Percentiles rank a stretch among this genome's conserved stretches.
phyloP scores from a whole-genome alignment of 768 basidiomycete species.

The Leccinum imitatum region DNA sequence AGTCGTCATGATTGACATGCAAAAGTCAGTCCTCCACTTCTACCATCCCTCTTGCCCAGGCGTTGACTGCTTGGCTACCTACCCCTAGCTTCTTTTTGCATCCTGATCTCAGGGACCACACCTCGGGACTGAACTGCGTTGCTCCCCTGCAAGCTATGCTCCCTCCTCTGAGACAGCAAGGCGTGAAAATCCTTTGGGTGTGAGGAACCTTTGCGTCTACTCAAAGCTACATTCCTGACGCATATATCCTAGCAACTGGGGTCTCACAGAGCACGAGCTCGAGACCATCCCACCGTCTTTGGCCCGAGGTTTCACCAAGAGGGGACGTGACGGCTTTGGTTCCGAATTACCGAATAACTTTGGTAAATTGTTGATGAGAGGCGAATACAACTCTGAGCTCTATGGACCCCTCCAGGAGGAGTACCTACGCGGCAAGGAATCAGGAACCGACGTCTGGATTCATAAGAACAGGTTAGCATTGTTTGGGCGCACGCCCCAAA shows the following conservation, averaged over 20 bases:
- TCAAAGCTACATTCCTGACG: neutral
- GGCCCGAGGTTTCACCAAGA: slow-evolving; percentile 52
- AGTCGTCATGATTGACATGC: slow-evolving; percentile 71
- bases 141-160: slow-evolving; percentile 51
- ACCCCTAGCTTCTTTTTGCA: slow-evolving; percentile 61
- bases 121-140: slow-evolving; percentile 57
- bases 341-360: slow-evolving; percentile 51
- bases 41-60: neutral
- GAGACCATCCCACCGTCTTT: slow-evolving; percentile 60
- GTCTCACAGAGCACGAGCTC: slow-evolving; percentile 63
- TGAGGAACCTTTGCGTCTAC: slow-evolving; percentile 30
- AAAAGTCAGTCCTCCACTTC: slow-evolving; percentile 50
- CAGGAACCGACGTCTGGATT: slow-evolving; percentile 68
- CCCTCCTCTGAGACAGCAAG: slow-evolving; percentile 46
- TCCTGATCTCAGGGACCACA: slow-evolving; percentile 54
- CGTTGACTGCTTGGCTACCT: slow-evolving; percentile 3
- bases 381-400: slow-evolving; percentile 53
- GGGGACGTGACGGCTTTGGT: slow-evolving; percentile 51
- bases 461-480: slow-evolving; percentile 59
- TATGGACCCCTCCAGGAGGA: slow-evolving; percentile 62
- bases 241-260: slow-evolving; percentile 57
- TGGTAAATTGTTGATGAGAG: slow-evolving; percentile 60
- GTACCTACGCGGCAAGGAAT: slow-evolving; percentile 49
- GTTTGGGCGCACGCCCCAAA: neutral
- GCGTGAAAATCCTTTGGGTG: slow-evolving; percentile 66